These are phyloP conservation scores for Fusarium nelsonii DNA, from an alignment of 2,329 filamentous ascomycete species.

Conservation along the genomic window DNA sequence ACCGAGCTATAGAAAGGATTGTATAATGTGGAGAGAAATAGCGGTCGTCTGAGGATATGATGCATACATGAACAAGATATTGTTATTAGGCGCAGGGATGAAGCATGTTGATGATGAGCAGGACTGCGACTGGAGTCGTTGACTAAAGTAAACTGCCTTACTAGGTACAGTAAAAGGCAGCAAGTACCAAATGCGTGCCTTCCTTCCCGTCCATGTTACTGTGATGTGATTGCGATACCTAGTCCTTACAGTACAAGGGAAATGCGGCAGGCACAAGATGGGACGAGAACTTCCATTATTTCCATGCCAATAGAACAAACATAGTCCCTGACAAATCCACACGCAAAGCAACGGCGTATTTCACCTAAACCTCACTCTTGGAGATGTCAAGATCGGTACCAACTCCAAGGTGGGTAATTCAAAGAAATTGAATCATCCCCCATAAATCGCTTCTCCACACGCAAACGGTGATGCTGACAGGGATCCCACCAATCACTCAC, in stretches of 20 bases:
- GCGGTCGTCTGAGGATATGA: not conserved
- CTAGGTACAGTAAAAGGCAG: not conserved
- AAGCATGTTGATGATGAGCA: slow-evolving; percentile 9
- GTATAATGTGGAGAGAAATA: not conserved
- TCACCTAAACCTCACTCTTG: slow-evolving; percentile 18
- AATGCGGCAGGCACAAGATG: slow-evolving; percentile 16
- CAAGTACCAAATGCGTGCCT: slow-evolving; percentile 5
- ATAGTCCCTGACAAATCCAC: slow-evolving; percentile 15
- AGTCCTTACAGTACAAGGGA: not conserved
- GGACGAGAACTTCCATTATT: slow-evolving; percentile 20
- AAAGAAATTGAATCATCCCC: slow-evolving; percentile 33
- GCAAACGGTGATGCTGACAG: slow-evolving; percentile 24
- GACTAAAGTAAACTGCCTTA: not conserved
- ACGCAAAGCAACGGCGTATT: slow-evolving; percentile 19
- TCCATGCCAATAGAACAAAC: slow-evolving; percentile 6
- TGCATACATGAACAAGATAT: not conserved
- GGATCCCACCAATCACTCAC: slow-evolving; percentile 39
- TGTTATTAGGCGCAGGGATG: slow-evolving; percentile 6
- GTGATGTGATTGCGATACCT: not conserved
- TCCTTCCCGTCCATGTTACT: not conserved
- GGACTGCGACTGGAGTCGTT: not conserved
- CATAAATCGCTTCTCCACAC: slow-evolving; percentile 36
- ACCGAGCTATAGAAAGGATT: slow-evolving; percentile 5
- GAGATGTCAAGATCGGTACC: not conserved
- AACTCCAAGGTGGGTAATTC: not conserved